Base-by-base conservation (phyloP, 1,139 yeast genomes). In the Candida anutae region DNA sequence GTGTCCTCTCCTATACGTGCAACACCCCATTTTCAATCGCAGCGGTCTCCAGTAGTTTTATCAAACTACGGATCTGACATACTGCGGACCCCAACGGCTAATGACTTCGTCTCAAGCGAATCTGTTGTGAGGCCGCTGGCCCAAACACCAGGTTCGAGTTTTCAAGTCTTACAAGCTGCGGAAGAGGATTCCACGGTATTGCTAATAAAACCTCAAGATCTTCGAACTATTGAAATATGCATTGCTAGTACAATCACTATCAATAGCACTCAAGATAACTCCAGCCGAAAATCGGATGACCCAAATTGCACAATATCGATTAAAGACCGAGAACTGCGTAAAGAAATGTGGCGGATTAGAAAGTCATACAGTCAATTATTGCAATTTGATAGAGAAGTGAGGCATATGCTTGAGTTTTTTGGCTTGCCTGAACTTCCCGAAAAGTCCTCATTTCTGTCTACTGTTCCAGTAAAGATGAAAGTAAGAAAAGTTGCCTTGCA, bases 311-410 rank as follows among this genome's bases (percentile, higher is more conserved):
- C 82, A 1, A 58, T 84, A 26, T 68, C 77, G 2, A 69, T 79
- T 4, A 58, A 65, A 18, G 90, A 82, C 43, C 61, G 74, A 17
- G 71, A 59, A 6, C 55, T 77, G 1, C 62, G 58, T 17, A 76
- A 76, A 40, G 84, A 77, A 43, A 69, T 81, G 66, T 84, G 93
- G 82, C 66, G 76, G 38, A 68, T 81, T 29, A 56, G 76, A 16
- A 84, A 85, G 44, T 59, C 76, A 3, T 64, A 70, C 31, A 55
- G 66, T 1, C 79, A 78, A 40, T 51, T 84, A 16, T 38, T 55
- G 5, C 62, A 64, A 10, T 63, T 84, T 31, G 88, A 82, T 48
- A 53, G 56, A 16, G 70, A 67, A 28, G 56, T 81, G 5, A 56
- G 82, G 31, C 67, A 74, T 4, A 61, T 70, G 15, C 62, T 74